phyloP scores from a whole-genome alignment of 176 grass and related monocot species.

The Alloteropsis semialata region DNA sequence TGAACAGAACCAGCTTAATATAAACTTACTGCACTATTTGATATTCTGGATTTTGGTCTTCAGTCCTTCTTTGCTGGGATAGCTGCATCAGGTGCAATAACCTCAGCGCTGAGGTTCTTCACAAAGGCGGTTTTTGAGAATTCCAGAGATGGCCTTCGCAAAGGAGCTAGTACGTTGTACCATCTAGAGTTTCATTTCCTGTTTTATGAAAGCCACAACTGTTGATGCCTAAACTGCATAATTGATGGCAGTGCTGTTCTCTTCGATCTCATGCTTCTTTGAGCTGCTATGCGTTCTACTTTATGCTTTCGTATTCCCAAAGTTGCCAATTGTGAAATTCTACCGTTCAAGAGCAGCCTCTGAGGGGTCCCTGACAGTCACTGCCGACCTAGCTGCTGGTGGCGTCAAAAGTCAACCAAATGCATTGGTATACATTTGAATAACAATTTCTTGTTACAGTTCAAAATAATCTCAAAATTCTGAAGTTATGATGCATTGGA shows the following conservation, averaged over 20 bases:
- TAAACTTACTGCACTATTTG: background rate
- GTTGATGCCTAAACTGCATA: background rate
- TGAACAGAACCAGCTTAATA: background rate
- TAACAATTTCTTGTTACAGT: background rate
- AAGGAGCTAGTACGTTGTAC: constrained; percentile 58
- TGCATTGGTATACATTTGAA: constrained; percentile 11
- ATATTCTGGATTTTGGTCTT: background rate
- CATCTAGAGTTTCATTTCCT: background rate
- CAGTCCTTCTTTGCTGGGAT: constrained; percentile 64
- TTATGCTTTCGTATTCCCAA: constrained; percentile 63
- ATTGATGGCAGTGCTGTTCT: constrained; percentile 59
- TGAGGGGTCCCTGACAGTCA: constrained; percentile 49
- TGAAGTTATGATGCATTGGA: background rate
- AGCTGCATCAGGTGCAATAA: constrained; percentile 64
- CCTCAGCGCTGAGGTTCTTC: constrained; percentile 52
- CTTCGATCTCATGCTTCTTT: constrained; percentile 54
- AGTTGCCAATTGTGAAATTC: constrained; percentile 61
- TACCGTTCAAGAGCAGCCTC: constrained; percentile 59
- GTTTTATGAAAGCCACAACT: background rate
- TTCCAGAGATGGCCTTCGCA: constrained; percentile 64
- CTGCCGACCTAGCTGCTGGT: constrained; percentile 21
- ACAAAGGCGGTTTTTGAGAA: constrained; percentile 73
- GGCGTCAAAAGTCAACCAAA: constrained; percentile 29
- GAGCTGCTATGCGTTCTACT: constrained; percentile 61
- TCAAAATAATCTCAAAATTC: background rate